A percentile compares a stretch with the other conserved stretches of the same genome.
Conservation (phyloP, 176 grass and related monocot species). For the Rhynchospora breviuscula region DNA sequence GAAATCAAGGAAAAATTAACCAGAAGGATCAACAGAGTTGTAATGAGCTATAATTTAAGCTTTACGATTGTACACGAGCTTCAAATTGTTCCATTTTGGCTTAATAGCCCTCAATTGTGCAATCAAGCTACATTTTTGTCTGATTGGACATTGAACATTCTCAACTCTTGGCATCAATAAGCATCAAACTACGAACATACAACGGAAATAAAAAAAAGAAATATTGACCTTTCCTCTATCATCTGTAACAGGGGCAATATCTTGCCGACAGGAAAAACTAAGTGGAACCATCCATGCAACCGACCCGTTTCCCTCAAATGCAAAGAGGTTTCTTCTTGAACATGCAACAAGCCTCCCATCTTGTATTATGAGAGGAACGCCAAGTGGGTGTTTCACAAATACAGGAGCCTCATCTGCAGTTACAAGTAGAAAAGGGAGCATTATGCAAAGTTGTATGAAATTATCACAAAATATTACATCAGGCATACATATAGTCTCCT, state of each 20-base stretch:
- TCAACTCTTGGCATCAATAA: not conserved
- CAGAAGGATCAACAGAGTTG: not conserved
- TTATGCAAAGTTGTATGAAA: no score
- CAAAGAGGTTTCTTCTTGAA: constrained; percentile 48
- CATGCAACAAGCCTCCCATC: constrained; percentile 53
- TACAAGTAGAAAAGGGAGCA: constrained; percentile 1
- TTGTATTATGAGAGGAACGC: constrained; percentile 34
- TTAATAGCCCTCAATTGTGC: not conserved
- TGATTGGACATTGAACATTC: not conserved
- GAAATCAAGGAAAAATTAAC: not conserved
- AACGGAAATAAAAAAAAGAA: not conserved
- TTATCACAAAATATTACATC: not conserved
- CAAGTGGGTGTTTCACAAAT: constrained; percentile 24
- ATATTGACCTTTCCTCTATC: constrained; percentile 43
- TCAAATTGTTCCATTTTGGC: not conserved
- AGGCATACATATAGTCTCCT: not conserved
- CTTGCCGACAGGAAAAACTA: constrained; percentile 31
- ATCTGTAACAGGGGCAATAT: constrained; percentile 28
- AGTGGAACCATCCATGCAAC: constrained; percentile 52
- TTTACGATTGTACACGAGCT: not conserved
- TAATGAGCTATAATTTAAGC: not conserved
- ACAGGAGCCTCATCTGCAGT: constrained; percentile 20
- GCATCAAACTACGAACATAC: not conserved
- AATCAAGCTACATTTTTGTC: not conserved
- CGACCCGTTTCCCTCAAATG: constrained; percentile 49